phyloP scores from a whole-genome alignment of 192 early-diverging fungal genomes.

The Coemansia javaensis region DNA sequence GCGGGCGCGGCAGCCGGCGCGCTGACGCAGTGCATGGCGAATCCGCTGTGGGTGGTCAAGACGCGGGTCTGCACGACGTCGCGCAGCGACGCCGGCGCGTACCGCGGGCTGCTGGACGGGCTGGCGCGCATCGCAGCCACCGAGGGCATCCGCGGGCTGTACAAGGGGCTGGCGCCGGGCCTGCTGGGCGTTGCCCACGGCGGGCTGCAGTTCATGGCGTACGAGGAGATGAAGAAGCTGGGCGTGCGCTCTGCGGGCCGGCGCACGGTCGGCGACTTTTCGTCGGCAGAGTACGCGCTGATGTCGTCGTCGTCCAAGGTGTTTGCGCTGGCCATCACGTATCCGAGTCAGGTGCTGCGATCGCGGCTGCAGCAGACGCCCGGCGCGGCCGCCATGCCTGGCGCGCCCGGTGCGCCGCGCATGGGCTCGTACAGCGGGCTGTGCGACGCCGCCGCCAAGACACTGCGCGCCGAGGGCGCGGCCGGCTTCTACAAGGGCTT shows the following conservation, averaged over 20 bases:
- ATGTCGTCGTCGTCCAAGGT: constrained; percentile 87
- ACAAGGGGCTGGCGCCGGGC: constrained; percentile 78
- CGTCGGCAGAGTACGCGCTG: constrained; percentile 68
- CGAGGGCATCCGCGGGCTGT: constrained; percentile 72
- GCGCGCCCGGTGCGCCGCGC: constrained; percentile 35
- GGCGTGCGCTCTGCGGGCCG: constrained; percentile 23
- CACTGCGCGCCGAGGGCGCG: constrained; percentile 68
- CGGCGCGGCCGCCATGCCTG: constrained; percentile 29
- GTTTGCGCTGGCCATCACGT: constrained; percentile 80
- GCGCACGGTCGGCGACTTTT: constrained; percentile 9
- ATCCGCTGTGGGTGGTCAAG: constrained; percentile 84
- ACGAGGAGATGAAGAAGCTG: constrained; percentile 92
- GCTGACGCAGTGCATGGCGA: constrained; percentile 65
- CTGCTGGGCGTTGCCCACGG: constrained; percentile 94
- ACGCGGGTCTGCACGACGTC: constrained; percentile 75
- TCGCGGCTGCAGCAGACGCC: constrained; percentile 73
- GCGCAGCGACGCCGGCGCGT: constrained; percentile 53
- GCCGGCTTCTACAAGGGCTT: constrained; percentile 90
- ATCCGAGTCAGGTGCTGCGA: constrained; percentile 89
- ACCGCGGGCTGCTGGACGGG: constrained; percentile 64
- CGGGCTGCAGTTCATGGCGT: constrained; percentile 96
- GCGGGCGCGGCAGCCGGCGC: constrained; percentile 77
- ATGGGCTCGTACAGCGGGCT: constrained; percentile 65
- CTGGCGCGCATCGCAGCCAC: constrained; percentile 53
- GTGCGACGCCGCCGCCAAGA: constrained; percentile 64